Evolutionary conservation across 2,329 filamentous ascomycete species (phyloP), one percentile per base, ranked within the genome.

Genomic region (Harringtonia aguacate): DNA sequence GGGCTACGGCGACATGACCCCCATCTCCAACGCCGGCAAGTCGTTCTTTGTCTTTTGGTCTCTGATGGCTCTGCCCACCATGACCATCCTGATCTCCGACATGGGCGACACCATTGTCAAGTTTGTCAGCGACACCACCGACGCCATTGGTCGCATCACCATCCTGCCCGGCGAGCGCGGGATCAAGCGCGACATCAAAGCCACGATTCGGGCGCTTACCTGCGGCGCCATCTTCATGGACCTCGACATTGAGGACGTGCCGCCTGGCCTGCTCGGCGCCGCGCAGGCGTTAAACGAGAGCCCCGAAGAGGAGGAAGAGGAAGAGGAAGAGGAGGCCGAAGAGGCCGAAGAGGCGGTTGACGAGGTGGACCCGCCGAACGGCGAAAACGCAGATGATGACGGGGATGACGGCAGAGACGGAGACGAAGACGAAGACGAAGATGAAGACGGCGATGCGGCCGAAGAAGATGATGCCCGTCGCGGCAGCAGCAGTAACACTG

Each of bases 41-140:
- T 78, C 85, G 0, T 94, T 95, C 59, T 95, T 94, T 55, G 85
- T 95, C n/a, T 81, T 95, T 45, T 95, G 89, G 89, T 86, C 81
- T 14, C 61, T 95, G 1, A 72, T 95, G 22, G 87, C 88, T 0
- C 71, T 95, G 4, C 89, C 89, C 0, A 89, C 85, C 3, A 89
- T 89, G 74, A 94, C 89, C 0, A 81, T 94, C 17, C 72, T 95
- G 13, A 84, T 94, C 50, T 83, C 79, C 12, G 84, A 89, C 52
- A 84, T 92, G 47, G 85, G 84, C 21, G 84, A 94, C 55, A 95
- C 89, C 0, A 74, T 95, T 18, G 81, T 95, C 37, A 78, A 75
- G 52, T 61, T 65, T 5, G 61, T 81, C 44, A 65, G 69, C 12
- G 73, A 81, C 44, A 58, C 65, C 4, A 81, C 76, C 0, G 62